Conservation (phyloP, 1,284 basidiomycete species). For the Microbotryum intermedium region DNA sequence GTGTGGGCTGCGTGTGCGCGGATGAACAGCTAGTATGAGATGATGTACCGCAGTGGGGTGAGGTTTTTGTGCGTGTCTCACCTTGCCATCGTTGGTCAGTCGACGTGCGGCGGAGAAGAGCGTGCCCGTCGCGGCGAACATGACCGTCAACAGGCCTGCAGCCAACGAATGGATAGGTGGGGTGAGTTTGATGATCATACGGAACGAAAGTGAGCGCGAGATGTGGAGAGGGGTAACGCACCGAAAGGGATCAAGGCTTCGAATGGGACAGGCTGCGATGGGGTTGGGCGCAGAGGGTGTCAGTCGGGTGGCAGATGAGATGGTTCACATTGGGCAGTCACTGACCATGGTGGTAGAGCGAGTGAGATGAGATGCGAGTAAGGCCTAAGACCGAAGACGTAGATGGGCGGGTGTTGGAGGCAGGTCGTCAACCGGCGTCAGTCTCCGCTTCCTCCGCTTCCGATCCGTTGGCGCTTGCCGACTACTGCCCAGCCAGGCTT, state of each 20-base stretch:
- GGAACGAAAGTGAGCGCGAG: not conserved
- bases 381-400: no score
- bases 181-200: not conserved
- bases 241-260: constrained; percentile 91
- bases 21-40: not conserved
- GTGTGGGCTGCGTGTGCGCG: constrained; percentile 53
- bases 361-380: not conserved
- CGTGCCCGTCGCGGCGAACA: constrained; percentile 83
- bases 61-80: constrained; percentile 40
- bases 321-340: not conserved
- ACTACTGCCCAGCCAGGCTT: no score
- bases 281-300: not conserved
- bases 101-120: constrained; percentile 66
- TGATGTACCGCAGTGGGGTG: not conserved
- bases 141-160: constrained; percentile 68
- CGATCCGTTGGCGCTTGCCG: no score
- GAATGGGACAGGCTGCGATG: constrained; percentile 69
- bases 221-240: constrained; percentile 38
- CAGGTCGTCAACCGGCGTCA: no score
- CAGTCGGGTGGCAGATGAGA: not conserved
- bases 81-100: constrained; percentile 82
- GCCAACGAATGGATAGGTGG: not conserved
- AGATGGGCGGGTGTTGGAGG: no score
- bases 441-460: no score
- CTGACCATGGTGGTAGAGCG: not conserved